Conservation (phyloP, 805 yeast species). For the Myxozyma geophila region DNA sequence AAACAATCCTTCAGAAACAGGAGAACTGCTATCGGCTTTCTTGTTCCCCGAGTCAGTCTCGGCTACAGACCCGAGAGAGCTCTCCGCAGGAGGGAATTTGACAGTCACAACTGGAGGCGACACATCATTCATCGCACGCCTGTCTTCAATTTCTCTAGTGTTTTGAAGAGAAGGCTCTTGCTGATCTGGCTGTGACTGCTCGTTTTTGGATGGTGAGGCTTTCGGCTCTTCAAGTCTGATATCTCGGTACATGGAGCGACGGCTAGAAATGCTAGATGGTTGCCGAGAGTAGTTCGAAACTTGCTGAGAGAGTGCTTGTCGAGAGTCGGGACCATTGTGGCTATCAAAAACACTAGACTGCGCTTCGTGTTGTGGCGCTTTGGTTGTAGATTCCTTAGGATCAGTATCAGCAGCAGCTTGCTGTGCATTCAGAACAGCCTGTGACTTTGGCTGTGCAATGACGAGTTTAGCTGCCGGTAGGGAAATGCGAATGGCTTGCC, state of each 20-base stretch:
- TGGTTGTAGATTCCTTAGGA: neutral
- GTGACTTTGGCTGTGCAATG: neutral
- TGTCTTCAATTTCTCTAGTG: neutral
- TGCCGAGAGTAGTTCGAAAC: neutral
- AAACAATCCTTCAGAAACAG: conserved; percentile 1
- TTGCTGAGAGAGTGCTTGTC: neutral
- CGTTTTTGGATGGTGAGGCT: no score
- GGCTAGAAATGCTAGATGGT: neutral
- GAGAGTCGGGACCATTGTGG: no score
- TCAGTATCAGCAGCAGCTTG: neutral
- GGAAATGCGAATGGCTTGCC: conserved; percentile 2
- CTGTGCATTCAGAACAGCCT: neutral
- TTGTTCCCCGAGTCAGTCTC: neutral
- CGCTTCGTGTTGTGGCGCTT: neutral
- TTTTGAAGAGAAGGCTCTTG: neutral
- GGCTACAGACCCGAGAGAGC: neutral
- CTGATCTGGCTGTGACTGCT: neutral
- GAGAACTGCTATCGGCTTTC: neutral
- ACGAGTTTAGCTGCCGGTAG: neutral
- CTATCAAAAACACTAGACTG: no score
- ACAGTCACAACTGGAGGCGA: neutral
- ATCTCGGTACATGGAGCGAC: neutral
- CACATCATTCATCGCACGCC: neutral
- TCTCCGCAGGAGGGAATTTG: conserved; percentile 2
- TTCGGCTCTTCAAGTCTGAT: conserved; percentile 1